Evolutionary conservation across 495 filamentous ascomycete genomes (phyloP).

Genomic region (Terfezia boudieri): DNA sequence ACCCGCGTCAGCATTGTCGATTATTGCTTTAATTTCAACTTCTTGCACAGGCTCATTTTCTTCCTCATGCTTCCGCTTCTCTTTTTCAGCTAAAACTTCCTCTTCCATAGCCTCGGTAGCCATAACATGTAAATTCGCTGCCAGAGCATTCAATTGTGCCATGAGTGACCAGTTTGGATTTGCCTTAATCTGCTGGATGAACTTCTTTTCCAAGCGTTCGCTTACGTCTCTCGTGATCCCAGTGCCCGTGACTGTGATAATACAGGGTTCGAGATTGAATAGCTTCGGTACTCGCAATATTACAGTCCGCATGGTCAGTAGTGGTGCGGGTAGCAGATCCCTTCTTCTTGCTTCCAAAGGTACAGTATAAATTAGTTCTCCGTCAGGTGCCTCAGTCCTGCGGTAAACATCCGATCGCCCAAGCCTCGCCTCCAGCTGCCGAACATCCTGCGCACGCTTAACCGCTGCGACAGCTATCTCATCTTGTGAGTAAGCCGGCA

Average conservation of each 20-base stretch:
- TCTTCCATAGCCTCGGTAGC: constrained; percentile 22
- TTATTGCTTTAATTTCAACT: constrained; percentile 2
- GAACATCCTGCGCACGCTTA: constrained; percentile 39
- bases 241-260: constrained; percentile 41
- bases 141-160: constrained; percentile 54
- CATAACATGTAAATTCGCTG: constrained; percentile 48
- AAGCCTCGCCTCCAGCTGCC: constrained; percentile 63
- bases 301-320: constrained; percentile 41
- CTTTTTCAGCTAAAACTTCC: constrained; percentile 15
- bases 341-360: constrained; percentile 47
- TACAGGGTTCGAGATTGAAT: constrained; percentile 49
- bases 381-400: constrained; percentile 30
- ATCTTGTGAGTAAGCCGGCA: constrained; percentile 28
- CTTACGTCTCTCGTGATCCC: constrained; percentile 39
- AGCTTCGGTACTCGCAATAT: constrained; percentile 47
- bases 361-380: constrained; percentile 48
- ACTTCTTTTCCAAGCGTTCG: constrained; percentile 38
- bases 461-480: constrained; percentile 40
- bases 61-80: background rate
- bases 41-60: background rate
- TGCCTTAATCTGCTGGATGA: constrained; percentile 33
- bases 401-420: constrained; percentile 42
- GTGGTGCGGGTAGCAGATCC: constrained; percentile 34
- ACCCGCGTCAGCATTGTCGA: constrained; percentile 12
- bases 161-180: constrained; percentile 41